Evolutionary conservation across 208 protist species (phyloP).

Genomic region (Acanthamoeba culbertsoni): DNA sequence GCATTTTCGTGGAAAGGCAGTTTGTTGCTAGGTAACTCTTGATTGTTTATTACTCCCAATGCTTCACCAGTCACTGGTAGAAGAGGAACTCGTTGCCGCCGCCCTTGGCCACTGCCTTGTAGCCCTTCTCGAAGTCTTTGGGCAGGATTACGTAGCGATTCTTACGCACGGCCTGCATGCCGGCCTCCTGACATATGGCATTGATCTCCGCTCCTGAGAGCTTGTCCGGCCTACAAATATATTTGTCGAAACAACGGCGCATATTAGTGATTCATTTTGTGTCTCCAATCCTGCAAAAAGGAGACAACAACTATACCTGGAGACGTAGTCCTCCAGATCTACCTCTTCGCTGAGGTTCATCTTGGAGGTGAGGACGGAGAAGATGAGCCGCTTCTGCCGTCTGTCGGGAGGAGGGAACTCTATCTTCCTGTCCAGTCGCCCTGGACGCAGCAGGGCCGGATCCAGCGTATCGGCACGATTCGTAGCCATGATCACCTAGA

Average conservation of each 20-base stretch:
- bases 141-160: constrained; percentile 99
- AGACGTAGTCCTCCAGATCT: constrained; percentile 94
- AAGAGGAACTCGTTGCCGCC: constrained; percentile 54
- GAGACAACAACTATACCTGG: background rate
- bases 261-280: too few relatives aligned
- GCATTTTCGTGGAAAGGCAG: too few relatives aligned
- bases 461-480: constrained; percentile 99
- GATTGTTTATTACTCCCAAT: too few relatives aligned
- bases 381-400: constrained; percentile 98
- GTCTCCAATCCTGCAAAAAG: too few relatives aligned
- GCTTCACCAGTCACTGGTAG: constrained; percentile 18
- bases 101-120: constrained; percentile 82
- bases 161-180: constrained; percentile 99
- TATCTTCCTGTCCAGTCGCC: constrained; percentile 96
- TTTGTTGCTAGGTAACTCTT: too few relatives aligned
- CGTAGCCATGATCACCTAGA: constrained; percentile 99
- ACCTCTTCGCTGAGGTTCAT: constrained; percentile 97
- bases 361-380: constrained; percentile 97
- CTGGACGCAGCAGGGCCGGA: constrained; percentile 98
- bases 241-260: too few relatives aligned
- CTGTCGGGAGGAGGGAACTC: constrained; percentile 98
- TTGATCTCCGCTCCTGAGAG: constrained; percentile 98
- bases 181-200: constrained; percentile 98
- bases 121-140: constrained; percentile 99
- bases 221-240: constrained; percentile 97